Conservation (phyloP, 2,329 filamentous ascomycete species). For the Lecanoromycetidae sp. region DNA sequence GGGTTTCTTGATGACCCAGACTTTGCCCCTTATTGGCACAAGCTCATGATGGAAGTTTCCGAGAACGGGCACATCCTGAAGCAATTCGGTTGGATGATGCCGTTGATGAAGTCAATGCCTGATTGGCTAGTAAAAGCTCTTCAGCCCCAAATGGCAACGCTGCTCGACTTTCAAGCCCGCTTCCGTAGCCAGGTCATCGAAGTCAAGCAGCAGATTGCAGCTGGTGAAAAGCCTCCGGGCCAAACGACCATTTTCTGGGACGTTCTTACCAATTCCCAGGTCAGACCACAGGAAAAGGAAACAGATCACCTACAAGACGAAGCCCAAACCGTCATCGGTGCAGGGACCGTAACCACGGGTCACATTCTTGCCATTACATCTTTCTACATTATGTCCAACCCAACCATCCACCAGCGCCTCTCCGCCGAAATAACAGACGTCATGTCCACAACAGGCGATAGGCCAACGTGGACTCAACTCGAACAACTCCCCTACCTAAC, state of each 20-base stretch:
- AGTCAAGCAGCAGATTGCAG: slow-evolving; percentile 4
- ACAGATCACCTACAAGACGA: slow-evolving; percentile 15
- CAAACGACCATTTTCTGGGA: slow-evolving; percentile 19
- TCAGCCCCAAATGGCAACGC: slow-evolving; percentile 7
- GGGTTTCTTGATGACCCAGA: slow-evolving; percentile 13
- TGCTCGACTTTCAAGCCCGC: slow-evolving; percentile 5
- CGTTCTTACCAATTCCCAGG: slow-evolving; percentile 12
- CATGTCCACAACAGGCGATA: background rate
- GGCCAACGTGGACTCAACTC: slow-evolving; percentile 13
- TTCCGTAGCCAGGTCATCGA: slow-evolving; percentile 11
- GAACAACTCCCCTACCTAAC: slow-evolving; percentile 17
- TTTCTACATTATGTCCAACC: slow-evolving; percentile 14
- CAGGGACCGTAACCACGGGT: slow-evolving; percentile 17
- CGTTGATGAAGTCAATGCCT: slow-evolving; percentile 14
- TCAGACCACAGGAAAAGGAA: slow-evolving; percentile 15
- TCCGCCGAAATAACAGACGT: slow-evolving; percentile 11
- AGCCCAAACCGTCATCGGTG: slow-evolving; percentile 14
- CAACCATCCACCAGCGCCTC: slow-evolving; percentile 7
- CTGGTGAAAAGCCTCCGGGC: slow-evolving; percentile 6
- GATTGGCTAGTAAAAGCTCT: slow-evolving; percentile 6
- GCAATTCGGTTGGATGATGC: slow-evolving; percentile 16
- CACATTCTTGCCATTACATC: slow-evolving; percentile 11
- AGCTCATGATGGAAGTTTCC: slow-evolving; percentile 6
- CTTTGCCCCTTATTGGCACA: slow-evolving; percentile 12
- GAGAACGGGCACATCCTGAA: slow-evolving; percentile 12